A percentile compares a stretch with the other conserved stretches of the same genome.
phyloP scores from a whole-genome alignment of 2,329 filamentous ascomycete species.

The Tolypocladium inflatum region DNA sequence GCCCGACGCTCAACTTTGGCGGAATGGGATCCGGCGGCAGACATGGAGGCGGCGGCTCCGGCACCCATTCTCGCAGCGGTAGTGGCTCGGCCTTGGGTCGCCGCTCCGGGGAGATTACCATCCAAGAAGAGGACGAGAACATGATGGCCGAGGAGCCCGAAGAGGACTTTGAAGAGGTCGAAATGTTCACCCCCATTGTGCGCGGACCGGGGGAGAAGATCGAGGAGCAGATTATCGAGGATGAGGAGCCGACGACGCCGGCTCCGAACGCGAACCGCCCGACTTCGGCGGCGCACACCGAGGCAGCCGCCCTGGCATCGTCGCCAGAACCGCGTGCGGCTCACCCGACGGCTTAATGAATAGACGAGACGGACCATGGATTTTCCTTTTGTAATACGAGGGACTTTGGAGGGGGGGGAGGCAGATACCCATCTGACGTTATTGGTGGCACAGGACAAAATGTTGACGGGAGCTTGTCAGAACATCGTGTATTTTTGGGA shows the following conservation, averaged over 20 bases:
- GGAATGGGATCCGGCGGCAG: slow-evolving; percentile 22
- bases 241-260: slow-evolving; percentile 20
- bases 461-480: background rate
- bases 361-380: background rate
- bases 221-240: slow-evolving; percentile 38
- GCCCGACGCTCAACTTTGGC: slow-evolving; percentile 55
- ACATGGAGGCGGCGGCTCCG: slow-evolving; percentile 23
- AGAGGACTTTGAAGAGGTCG: slow-evolving; percentile 48
- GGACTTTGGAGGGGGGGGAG: background rate
- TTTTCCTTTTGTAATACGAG: background rate
- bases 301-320: background rate
- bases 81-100: slow-evolving; percentile 56
- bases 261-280: slow-evolving; percentile 1
- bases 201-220: slow-evolving; percentile 32
- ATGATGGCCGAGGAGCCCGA: slow-evolving; percentile 29
- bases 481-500: background rate
- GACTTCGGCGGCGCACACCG: background rate
- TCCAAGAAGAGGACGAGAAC: slow-evolving; percentile 56
- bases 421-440: background rate
- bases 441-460: background rate
- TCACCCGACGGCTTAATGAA: background rate
- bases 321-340: background rate
- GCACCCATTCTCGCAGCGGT: slow-evolving; percentile 43
- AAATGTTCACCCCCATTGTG: slow-evolving; percentile 45
- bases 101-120: slow-evolving; percentile 65